These are phyloP conservation scores for Globisporangium echinulatum DNA, from an alignment of 352 stramenopile species.

Conservation along the genomic window DNA sequence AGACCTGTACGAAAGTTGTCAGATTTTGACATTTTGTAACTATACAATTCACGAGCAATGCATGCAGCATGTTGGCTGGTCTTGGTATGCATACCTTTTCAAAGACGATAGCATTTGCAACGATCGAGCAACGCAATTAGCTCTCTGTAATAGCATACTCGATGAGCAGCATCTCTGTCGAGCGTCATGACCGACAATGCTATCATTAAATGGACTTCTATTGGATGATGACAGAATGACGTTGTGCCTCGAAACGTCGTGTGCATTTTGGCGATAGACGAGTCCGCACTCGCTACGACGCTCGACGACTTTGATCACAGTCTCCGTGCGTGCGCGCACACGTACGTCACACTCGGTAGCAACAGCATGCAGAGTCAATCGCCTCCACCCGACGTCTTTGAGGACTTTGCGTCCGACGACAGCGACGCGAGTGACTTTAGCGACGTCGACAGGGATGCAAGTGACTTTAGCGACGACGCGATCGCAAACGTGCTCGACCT, in stretches of 20 bases:
- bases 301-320: background rate
- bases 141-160: too few species aligned
- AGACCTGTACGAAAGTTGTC: too few species aligned
- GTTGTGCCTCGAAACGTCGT: background rate
- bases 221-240: background rate
- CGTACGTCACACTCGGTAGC: too few species aligned
- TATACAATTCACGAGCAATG: too few species aligned
- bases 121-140: too few species aligned
- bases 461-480: slow-evolving; percentile 32
- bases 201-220: background rate
- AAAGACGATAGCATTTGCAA: too few species aligned
- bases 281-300: background rate
- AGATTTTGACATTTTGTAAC: too few species aligned
- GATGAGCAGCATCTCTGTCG: too few species aligned
- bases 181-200: too few species aligned
- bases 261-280: background rate
- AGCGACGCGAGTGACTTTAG: slow-evolving; percentile 7
- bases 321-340: background rate
- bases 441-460: slow-evolving; percentile 20
- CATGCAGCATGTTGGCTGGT: too few species aligned
- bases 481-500: slow-evolving; percentile 38
- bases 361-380: slow-evolving; percentile 5
- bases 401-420: slow-evolving; percentile 32
- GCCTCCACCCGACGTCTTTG: slow-evolving; percentile 23
- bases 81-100: too few species aligned